phyloP scores from a whole-genome alignment of 169 alveolate species.

The Eimeria acervulina region DNA sequence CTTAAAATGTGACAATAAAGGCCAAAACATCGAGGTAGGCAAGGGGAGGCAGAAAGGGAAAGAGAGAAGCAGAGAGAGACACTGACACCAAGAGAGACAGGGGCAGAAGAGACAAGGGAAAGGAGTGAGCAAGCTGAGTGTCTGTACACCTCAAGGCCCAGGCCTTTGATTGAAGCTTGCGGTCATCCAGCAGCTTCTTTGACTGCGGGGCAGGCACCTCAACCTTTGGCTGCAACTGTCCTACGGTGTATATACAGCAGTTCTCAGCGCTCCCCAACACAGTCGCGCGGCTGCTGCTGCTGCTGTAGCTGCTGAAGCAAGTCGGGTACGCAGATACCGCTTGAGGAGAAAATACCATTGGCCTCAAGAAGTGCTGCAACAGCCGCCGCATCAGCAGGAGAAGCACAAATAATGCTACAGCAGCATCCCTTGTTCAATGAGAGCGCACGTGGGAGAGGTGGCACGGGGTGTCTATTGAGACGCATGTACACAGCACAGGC shows the following conservation, averaged over 20 bases:
- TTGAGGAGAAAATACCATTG: conserved; percentile 73
- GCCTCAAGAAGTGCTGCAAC: conserved; percentile 78
- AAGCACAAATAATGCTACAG: not conserved
- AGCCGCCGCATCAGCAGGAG: not conserved
- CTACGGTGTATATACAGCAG: conserved; percentile 91
- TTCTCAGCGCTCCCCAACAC: conserved; percentile 80
- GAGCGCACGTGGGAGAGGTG: not conserved
- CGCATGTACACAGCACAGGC: not conserved
- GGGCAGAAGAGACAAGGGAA: not conserved
- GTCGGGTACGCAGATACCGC: conserved; percentile 64
- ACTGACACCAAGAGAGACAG: not conserved
- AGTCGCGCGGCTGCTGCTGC: conserved; percentile 55
- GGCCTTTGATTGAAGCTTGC: conserved; percentile 88
- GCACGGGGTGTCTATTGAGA: not conserved
- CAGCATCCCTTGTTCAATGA: not conserved
- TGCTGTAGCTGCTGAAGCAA: conserved; percentile 36
- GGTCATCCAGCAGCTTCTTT: conserved; percentile 87
- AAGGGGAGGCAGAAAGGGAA: not conserved
- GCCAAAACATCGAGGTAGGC: too few relatives aligned
- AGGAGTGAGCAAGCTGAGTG: not conserved
- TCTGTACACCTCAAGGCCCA: conserved; percentile 87
- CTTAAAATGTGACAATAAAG: too few relatives aligned
- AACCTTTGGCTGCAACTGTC: conserved; percentile 93
- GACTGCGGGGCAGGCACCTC: conserved; percentile 91
- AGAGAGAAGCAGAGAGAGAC: not conserved